Percentiles rank a stretch among this genome's conserved stretches.
phyloP scores from a whole-genome alignment of 2,329 filamentous ascomycete species.

The Penicillium fuscoglaucum region DNA sequence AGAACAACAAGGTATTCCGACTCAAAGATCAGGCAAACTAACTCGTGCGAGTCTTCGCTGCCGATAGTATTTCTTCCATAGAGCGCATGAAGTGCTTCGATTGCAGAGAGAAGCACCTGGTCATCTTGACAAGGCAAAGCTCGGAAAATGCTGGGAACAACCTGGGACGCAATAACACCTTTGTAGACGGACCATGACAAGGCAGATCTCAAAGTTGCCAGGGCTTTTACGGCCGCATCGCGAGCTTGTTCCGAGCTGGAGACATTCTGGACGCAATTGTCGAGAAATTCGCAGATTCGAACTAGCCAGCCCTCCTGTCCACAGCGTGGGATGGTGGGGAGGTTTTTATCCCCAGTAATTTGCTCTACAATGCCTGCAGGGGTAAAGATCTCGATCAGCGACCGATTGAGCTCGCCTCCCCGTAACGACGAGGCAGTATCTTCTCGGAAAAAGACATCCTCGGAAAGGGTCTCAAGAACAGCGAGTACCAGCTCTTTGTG shows the following conservation, averaged over 20 bases:
- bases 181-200: slow-evolving; percentile 87
- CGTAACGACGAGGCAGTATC: slow-evolving; percentile 82
- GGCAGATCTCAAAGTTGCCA: slow-evolving; percentile 74
- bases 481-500: slow-evolving; percentile 87
- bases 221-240: slow-evolving; percentile 70
- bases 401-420: slow-evolving; percentile 80
- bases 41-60: slow-evolving; percentile 73
- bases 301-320: slow-evolving; percentile 85
- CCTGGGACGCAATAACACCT: slow-evolving; percentile 70
- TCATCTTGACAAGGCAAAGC: slow-evolving; percentile 70
- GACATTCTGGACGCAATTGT: slow-evolving; percentile 68
- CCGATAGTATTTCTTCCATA: slow-evolving; percentile 74
- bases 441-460: slow-evolving; percentile 90
- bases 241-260: slow-evolving; percentile 67
- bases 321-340: slow-evolving; percentile 67
- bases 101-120: slow-evolving; percentile 72
- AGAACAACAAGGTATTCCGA: slow-evolving; percentile 70
- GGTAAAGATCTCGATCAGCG: slow-evolving; percentile 91
- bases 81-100: slow-evolving; percentile 80
- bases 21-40: slow-evolving; percentile 78
- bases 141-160: slow-evolving; percentile 69
- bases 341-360: slow-evolving; percentile 71
- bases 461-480: slow-evolving; percentile 86
- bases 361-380: slow-evolving; percentile 73
- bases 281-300: slow-evolving; percentile 72